Conservation (phyloP, 2,329 filamentous ascomycete species). For the Chaetomiaceae sp. region DNA sequence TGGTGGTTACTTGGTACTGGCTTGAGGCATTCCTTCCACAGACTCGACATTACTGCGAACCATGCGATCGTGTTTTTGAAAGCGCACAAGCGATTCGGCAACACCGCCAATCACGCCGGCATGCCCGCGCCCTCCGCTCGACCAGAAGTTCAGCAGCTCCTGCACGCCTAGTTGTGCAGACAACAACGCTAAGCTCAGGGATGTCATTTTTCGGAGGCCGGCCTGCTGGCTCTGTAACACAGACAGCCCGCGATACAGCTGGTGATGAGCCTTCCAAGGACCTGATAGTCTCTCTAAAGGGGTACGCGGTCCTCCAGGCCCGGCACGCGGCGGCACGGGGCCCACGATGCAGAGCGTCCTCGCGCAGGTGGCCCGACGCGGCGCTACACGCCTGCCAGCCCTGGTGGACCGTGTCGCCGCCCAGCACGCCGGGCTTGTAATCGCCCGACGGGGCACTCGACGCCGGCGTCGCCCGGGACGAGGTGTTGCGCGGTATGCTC, state of each 20-base stretch:
- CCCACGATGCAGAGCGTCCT: too few relatives aligned
- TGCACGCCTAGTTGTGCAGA: background rate
- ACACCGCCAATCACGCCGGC: conserved; percentile 3
- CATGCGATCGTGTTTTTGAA: conserved; percentile 3
- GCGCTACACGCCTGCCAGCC: too few relatives aligned
- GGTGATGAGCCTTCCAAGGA: conserved; percentile 7
- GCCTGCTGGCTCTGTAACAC: background rate
- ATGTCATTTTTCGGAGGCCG: background rate
- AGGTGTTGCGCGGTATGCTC: too few relatives aligned
- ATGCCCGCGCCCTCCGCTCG: background rate
- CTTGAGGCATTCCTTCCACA: too few relatives aligned
- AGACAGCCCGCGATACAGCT: conserved; percentile 1
- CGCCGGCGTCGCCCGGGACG: too few relatives aligned
- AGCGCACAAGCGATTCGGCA: conserved; percentile 2
- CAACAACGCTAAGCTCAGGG: background rate
- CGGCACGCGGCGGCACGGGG: too few relatives aligned
- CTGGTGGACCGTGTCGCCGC: too few relatives aligned
- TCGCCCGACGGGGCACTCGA: too few relatives aligned
- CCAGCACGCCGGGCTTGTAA: too few relatives aligned
- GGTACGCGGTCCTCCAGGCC: too few relatives aligned
- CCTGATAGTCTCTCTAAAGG: conserved; percentile 8
- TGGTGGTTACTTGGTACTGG: too few relatives aligned
- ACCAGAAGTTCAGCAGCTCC: background rate
- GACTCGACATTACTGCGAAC: background rate
- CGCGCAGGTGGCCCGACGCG: too few relatives aligned